phyloP scores from a whole-genome alignment of 2,329 filamentous ascomycete species.

The Claviceps maximensis region DNA sequence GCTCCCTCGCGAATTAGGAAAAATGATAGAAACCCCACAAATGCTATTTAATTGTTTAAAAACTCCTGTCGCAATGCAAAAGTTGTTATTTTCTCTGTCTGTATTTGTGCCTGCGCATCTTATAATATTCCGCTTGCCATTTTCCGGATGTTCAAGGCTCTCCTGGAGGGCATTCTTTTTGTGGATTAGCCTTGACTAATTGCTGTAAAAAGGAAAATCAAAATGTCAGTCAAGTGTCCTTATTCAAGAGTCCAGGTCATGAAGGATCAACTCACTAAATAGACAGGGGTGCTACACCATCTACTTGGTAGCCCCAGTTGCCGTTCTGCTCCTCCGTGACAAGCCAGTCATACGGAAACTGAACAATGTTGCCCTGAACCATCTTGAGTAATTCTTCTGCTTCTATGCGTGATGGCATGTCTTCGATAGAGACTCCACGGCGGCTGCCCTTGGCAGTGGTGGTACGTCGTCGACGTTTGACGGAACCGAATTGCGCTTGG shows the following conservation, averaged over 20 bases:
- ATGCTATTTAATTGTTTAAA: background rate
- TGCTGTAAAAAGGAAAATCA: background rate
- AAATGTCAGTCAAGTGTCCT: background rate
- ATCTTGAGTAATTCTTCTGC: constrained; percentile 70
- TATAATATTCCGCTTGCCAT: background rate
- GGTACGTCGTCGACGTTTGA: constrained; percentile 51
- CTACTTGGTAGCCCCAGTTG: constrained; percentile 94
- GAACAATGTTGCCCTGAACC: constrained; percentile 77
- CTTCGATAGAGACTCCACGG: constrained; percentile 54
- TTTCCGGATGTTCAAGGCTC: no score
- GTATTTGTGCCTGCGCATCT: constrained; percentile 11
- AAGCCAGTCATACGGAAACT: constrained; percentile 95
- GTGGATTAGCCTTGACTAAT: background rate
- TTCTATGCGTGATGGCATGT: constrained; percentile 60
- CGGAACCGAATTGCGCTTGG: constrained; percentile 29
- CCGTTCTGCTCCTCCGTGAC: constrained; percentile 81
- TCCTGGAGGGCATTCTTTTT: no score
- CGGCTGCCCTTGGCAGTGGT: constrained; percentile 59
- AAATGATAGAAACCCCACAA: background rate
- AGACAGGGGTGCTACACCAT: constrained; percentile 88
- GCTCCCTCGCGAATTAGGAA: background rate
- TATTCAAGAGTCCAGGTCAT: no score
- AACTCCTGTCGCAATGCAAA: constrained; percentile 1
- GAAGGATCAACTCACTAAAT: constrained; percentile 62
- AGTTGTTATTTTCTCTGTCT: no score